A percentile compares a stretch with the other conserved stretches of the same genome.
phyloP scores from a whole-genome alignment of 495 filamentous ascomycete species.

The Neurospora africana region DNA sequence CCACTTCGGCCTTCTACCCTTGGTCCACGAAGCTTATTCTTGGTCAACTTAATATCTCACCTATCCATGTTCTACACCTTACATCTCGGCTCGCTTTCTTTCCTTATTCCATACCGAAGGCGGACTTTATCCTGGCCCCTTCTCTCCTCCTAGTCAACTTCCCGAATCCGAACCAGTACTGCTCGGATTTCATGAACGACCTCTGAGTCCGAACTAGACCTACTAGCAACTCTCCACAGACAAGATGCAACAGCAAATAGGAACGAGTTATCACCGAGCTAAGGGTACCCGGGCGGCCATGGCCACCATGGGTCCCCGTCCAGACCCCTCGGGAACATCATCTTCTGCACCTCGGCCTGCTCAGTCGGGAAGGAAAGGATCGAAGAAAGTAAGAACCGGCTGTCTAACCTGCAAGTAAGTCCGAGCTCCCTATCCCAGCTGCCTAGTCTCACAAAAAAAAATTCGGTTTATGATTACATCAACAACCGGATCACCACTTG shows the following conservation, averaged over 20 bases:
- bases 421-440: neutral
- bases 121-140: neutral
- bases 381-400: constrained; percentile 26
- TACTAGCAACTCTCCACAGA: neutral
- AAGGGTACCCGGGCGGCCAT: neutral
- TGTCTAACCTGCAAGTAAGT: constrained; percentile 31
- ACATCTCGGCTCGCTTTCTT: neutral
- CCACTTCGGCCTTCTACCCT: neutral
- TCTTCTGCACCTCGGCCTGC: constrained; percentile 8
- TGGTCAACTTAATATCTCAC: neutral
- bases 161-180: neutral
- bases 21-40: neutral
- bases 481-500: neutral
- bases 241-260: neutral
- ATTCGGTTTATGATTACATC: neutral
- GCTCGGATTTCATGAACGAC: neutral
- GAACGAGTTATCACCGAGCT: neutral
- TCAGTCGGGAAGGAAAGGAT: constrained; percentile 23
- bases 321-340: neutral
- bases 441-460: neutral
- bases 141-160: neutral
- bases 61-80: neutral
- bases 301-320: neutral
- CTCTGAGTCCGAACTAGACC: neutral
- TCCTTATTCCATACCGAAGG: neutral